These are phyloP conservation scores for Colletotrichum nymphaeae DNA, from an alignment of 2,329 filamentous ascomycete genomes.

Conservation along the genomic window DNA sequence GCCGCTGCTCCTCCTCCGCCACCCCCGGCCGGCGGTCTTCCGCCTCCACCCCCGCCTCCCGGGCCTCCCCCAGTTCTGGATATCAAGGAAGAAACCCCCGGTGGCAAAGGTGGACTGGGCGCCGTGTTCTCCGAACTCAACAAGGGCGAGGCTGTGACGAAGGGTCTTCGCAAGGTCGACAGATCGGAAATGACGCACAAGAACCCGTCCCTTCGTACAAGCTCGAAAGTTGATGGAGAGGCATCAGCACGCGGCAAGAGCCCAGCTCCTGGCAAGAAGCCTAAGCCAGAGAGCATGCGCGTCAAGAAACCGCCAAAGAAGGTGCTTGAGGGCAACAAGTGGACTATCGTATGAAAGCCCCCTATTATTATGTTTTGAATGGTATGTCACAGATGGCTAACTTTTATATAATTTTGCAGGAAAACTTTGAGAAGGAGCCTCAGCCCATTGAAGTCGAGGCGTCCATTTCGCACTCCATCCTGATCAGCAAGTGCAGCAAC, in stretches of 20 bases:
- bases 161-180: constrained; percentile 92
- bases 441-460: constrained; percentile 85
- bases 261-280: constrained; percentile 87
- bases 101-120: constrained; percentile 72
- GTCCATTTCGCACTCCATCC: constrained; percentile 85
- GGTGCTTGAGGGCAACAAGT: constrained; percentile 90
- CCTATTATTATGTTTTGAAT: background rate
- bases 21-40: constrained; percentile 64
- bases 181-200: constrained; percentile 98
- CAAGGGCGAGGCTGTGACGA: constrained; percentile 87
- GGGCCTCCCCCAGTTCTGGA: constrained; percentile 76
- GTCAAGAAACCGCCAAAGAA: constrained; percentile 84
- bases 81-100: constrained; percentile 61
- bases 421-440: constrained; percentile 86
- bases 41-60: constrained; percentile 77
- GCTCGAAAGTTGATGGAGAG: constrained; percentile 73
- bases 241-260: constrained; percentile 77
- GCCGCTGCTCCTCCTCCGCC: constrained; percentile 58
- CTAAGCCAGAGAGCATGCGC: constrained; percentile 87
- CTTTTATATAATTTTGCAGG: constrained; percentile 56
- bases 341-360: constrained; percentile 76
- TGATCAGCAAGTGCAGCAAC: constrained; percentile 93
- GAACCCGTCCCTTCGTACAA: constrained; percentile 86
- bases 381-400: background rate
- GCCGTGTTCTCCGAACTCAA: constrained; percentile 95